Evolutionary conservation across 1,139 yeast species (phyloP).

Genomic region (Yamadazyma dushanensis): DNA sequence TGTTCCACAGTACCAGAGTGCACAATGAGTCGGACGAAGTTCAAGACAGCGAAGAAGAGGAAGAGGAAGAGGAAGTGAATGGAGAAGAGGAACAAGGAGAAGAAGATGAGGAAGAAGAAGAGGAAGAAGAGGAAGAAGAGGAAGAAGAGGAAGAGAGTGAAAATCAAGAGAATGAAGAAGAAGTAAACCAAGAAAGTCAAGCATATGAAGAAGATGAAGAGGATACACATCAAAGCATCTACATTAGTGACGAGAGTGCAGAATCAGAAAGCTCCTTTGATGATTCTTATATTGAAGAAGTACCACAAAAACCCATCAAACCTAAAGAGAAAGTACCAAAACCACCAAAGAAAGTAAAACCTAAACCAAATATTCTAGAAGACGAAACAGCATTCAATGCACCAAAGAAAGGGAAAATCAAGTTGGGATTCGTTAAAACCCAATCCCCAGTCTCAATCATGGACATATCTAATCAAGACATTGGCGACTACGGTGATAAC

Average conservation of each 20-base stretch:
- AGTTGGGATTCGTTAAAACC: constrained; percentile 6
- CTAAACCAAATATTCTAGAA: constrained; percentile 4
- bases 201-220: too few relatives aligned
- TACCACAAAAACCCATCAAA: too few relatives aligned
- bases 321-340: neutral
- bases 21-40: neutral
- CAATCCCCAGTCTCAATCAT: constrained; percentile 20
- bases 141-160: constrained; percentile 1
- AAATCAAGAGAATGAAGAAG: neutral
- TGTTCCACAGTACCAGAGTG: neutral
- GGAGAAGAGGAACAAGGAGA: constrained; percentile 1
- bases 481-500: constrained; percentile 39
- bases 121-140: too few relatives aligned
- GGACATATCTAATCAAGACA: constrained; percentile 32
- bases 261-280: too few relatives aligned
- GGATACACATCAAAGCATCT: too few relatives aligned
- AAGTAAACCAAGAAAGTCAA: too few relatives aligned
- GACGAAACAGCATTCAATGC: constrained; percentile 3
- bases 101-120: neutral
- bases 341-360: neutral
- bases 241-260: too few relatives aligned
- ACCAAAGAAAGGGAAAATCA: constrained; percentile 16
- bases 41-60: constrained; percentile 5
- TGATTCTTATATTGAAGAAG: too few relatives aligned
- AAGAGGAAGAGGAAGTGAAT: constrained; percentile 1